Conservation (phyloP, 1,139 yeast genomes). For the Taphrina communis region DNA sequence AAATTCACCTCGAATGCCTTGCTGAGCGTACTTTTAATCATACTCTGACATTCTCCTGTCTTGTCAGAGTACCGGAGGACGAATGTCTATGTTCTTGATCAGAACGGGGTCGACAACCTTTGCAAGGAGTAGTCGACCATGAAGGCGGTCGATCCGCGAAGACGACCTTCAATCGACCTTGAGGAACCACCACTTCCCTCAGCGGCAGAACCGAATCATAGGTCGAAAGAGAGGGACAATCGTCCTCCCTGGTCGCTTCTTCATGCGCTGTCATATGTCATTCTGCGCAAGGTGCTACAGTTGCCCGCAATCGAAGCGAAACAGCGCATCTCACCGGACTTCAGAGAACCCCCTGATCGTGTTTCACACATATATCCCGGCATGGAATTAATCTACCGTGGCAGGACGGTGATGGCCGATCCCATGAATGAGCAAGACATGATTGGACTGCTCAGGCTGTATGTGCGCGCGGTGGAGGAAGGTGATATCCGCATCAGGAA, state of each 20-base stretch:
- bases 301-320: not conserved
- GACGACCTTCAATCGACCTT: conserved; percentile 7
- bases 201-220: not conserved
- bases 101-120: no score
- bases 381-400: conserved; percentile 14
- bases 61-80: no score
- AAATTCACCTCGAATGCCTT: no score
- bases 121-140: not conserved
- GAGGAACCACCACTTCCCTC: not conserved
- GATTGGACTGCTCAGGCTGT: conserved; percentile 7
- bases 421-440: conserved; percentile 5
- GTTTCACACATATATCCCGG: conserved; percentile 12
- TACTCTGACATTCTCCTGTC: no score
- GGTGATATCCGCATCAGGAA: not conserved
- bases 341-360: conserved; percentile 9
- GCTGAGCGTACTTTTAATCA: no score
- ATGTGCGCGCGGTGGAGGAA: conserved; percentile 4
- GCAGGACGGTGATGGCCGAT: not conserved
- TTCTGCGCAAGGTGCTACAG: conserved; percentile 3
- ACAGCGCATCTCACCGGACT: not conserved
- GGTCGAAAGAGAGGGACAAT: not conserved
- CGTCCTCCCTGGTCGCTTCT: not conserved
- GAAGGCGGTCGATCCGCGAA: conserved; percentile 5
- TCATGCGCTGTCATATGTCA: conserved; percentile 3
- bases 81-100: no score